Conservation (phyloP, 2,329 filamentous ascomycete species). For the Alternaria viburni region DNA sequence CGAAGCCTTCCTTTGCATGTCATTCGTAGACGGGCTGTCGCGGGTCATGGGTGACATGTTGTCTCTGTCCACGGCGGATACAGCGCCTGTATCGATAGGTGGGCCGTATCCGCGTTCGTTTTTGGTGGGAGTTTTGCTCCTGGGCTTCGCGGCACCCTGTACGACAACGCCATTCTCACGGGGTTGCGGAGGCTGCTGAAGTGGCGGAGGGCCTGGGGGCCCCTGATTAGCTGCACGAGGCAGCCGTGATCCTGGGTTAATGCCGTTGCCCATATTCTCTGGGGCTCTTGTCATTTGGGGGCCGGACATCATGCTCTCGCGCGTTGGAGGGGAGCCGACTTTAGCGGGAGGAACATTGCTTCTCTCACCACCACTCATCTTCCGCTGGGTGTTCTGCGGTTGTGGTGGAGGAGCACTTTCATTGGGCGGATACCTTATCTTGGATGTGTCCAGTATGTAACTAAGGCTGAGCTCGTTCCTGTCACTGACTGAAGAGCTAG, state of each 20-base stretch:
- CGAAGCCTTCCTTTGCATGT: conserved; percentile 38
- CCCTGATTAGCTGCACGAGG: conserved; percentile 66
- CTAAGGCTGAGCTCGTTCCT: conserved; percentile 85
- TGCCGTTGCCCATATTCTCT: conserved; percentile 36
- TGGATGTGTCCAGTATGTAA: conserved; percentile 91
- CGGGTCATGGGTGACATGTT: conserved; percentile 56
- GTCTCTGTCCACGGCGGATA: conserved; percentile 55
- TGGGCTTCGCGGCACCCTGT: conserved; percentile 26
- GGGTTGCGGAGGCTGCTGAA: conserved; percentile 67
- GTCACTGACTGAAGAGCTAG: conserved; percentile 82
- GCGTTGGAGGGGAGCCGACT: conserved; percentile 40
- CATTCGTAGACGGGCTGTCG: conserved; percentile 37
- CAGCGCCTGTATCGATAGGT: conserved; percentile 48
- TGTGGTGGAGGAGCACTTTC: conserved; percentile 58
- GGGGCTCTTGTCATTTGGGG: conserved; percentile 45
- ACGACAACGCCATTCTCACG: conserved; percentile 51
- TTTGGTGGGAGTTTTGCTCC: conserved; percentile 60
- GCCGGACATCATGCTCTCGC: conserved; percentile 52
- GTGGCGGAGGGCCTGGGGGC: conserved; percentile 68
- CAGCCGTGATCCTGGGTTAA: conserved; percentile 60
- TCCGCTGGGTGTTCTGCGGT: conserved; percentile 48
- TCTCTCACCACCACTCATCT: conserved; percentile 56
- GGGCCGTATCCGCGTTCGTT: conserved; percentile 55
- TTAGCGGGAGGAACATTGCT: conserved; percentile 49
- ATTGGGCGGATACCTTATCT: conserved; percentile 89